Base-by-base conservation (phyloP, 495 filamentous ascomycete species). In the Aspergillus affinis region DNA sequence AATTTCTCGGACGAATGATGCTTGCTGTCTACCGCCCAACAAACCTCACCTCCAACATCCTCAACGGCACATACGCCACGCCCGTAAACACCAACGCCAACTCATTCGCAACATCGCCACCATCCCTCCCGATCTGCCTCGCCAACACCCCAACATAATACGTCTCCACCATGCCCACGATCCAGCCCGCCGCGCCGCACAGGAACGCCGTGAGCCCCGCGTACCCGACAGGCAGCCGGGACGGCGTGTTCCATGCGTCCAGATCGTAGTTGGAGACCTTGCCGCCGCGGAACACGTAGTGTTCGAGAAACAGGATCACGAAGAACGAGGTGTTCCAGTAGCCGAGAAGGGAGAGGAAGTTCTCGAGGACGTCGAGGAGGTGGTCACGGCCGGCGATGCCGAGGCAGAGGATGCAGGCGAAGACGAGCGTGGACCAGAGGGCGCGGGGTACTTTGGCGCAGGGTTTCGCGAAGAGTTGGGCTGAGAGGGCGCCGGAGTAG, bases 311-410 rank as follows among this genome's bases (percentile, higher is more conserved):
- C 4, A 88, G 60, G 60, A 88, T 84, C 56, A 81, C 73, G 36
- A 82, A 81, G 66, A 82, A 86, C 2, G 76, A 76, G 13, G 83
- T 82, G 54, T 77, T 79, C 80, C 83, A 86, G 69, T 87, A 88
- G 6, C 84, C 82, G 19, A 88, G 72, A 36, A 86, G 65, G 10
- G 78, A 77, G 21, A 88, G 75, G 68, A 87, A 85, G 58, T 85
- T 78, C 63, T 82, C 72, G 3, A 81, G 64, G 18, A 75, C 71
- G n/a, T 63, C 67, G 9, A 69, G 63, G 0, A 82, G 65, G 27
- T 75, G 54, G 44, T 77, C 60, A 13, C 74, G 72, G 21, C 79
- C 75, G 10, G 69, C 77, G 27, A 81, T 70, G 8, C 71, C 76
- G 9, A 82, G 64, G 18, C 64, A 65, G 6, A 78, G 62, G 29